Evolutionary conservation across 2,329 filamentous ascomycete species (phyloP).

Genomic region (Cercospora zeina): DNA sequence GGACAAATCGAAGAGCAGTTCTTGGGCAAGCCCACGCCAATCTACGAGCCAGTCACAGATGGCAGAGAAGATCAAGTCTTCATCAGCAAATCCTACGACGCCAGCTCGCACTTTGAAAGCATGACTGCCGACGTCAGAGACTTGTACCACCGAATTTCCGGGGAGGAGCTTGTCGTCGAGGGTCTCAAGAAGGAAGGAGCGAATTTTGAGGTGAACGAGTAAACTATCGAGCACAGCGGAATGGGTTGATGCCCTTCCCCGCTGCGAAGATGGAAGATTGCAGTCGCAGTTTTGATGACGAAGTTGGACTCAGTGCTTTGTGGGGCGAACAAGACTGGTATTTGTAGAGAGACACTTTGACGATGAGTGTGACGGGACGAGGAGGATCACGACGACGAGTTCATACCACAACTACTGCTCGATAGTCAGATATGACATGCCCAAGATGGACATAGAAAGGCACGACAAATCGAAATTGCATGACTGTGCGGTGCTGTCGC

Average conservation of each 20-base stretch:
- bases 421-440: constrained; percentile 2
- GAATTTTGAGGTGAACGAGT: constrained; percentile 51
- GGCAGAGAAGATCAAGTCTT: constrained; percentile 88
- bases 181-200: constrained; percentile 73
- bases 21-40: constrained; percentile 86
- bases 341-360: background rate
- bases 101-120: constrained; percentile 96
- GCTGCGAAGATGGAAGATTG: background rate
- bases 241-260: background rate
- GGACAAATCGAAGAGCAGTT: constrained; percentile 96
- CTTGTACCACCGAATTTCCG: constrained; percentile 80
- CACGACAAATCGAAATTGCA: background rate
- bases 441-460: background rate
- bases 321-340: background rate
- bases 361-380: background rate
- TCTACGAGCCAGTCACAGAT: constrained; percentile 86
- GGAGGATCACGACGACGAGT: background rate
- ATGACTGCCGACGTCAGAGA: constrained; percentile 90
- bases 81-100: constrained; percentile 98
- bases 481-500: background rate
- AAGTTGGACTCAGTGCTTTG: background rate
- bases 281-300: background rate
- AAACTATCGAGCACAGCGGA: background rate
- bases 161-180: constrained; percentile 84
- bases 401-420: constrained; percentile 1